phyloP scores from a whole-genome alignment of 106 monocot species.

The Apostasia shenzhenica region DNA sequence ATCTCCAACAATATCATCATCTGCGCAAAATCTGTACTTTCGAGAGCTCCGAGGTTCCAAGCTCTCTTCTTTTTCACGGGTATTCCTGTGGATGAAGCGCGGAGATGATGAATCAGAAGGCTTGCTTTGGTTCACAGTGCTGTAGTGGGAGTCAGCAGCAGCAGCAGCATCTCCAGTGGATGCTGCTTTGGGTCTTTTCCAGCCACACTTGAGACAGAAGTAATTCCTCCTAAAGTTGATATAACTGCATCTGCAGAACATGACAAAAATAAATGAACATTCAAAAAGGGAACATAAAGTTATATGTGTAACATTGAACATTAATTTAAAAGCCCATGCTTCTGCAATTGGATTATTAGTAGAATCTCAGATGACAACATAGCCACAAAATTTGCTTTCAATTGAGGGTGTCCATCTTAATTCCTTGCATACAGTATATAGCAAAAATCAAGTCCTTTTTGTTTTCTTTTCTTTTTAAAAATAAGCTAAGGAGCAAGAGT shows the following conservation, averaged over 20 bases:
- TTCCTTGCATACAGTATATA: too few species aligned
- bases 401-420: too few species aligned
- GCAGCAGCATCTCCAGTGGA: slow-evolving; percentile 7
- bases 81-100: slow-evolving; percentile 4
- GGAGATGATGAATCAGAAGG: slow-evolving; percentile 16
- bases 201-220: slow-evolving; percentile 74
- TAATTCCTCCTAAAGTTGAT: slow-evolving; percentile 72
- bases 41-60: slow-evolving; percentile 24
- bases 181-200: slow-evolving; percentile 70
- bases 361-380: too few species aligned
- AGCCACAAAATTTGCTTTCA: too few species aligned
- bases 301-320: not conserved
- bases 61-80: slow-evolving; percentile 6
- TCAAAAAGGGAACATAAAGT: not conserved
- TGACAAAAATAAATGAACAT: not conserved
- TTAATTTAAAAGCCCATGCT: too few species aligned
- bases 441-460: too few species aligned
- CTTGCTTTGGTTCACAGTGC: not conserved
- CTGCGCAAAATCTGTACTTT: slow-evolving; percentile 6
- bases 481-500: too few species aligned
- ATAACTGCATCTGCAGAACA: slow-evolving; percentile 62
- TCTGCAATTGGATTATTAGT: too few species aligned
- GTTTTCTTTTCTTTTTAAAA: too few species aligned
- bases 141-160: not conserved
- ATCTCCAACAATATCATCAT: not conserved